phyloP scores from a whole-genome alignment of 306 rosid species.

The Castanospermum australe region DNA sequence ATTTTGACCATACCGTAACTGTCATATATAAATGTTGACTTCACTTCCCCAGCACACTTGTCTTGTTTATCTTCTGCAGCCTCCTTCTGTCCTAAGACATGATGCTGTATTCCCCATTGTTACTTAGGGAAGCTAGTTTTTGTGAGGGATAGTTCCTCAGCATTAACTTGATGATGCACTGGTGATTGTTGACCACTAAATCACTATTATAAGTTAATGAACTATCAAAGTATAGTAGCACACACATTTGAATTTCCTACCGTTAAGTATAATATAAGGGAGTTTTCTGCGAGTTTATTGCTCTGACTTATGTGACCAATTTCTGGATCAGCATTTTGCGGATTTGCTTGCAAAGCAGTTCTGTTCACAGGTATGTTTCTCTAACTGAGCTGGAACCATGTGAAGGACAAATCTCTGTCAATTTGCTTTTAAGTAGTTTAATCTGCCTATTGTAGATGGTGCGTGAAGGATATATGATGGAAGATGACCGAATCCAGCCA shows the following conservation, averaged over 20 bases:
- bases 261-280: not conserved
- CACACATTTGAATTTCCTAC: not conserved
- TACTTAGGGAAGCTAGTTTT: not conserved
- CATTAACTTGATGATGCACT: not conserved
- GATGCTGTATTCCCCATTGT: not conserved
- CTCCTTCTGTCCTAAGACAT: not conserved
- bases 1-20: not conserved
- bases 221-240: not conserved
- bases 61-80: not conserved
- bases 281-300: constrained; percentile 28
- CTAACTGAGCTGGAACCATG: not conserved
- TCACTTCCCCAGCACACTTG: not conserved
- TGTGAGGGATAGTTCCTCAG: not conserved
- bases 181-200: too few species aligned
- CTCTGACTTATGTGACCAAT: constrained; percentile 35
- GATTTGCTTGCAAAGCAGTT: constrained; percentile 84
- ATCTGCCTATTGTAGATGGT: constrained; percentile 56
- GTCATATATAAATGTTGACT: not conserved
- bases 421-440: not conserved
- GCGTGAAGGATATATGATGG: constrained; percentile 57
- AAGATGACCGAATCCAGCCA: constrained; percentile 56
- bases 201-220: not conserved
- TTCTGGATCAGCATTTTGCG: constrained; percentile 75
- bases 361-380: constrained; percentile 62
- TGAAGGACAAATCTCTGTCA: not conserved